phyloP scores from a whole-genome alignment of 2,329 filamentous ascomycete genomes.

The Colletotrichum sp. region DNA sequence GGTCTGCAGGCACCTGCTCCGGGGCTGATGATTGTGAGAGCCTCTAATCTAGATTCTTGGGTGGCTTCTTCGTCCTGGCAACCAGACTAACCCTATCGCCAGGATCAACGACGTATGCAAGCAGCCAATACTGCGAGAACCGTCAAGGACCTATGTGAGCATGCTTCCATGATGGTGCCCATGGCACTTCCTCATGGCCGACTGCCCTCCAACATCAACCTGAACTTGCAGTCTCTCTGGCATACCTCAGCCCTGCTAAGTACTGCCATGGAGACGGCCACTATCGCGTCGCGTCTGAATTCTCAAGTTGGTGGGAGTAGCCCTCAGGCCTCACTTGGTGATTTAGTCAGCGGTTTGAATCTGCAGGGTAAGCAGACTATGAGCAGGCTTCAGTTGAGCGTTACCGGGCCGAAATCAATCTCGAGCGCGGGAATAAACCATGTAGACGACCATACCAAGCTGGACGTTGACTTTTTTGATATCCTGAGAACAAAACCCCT shows the following conservation, averaged over 20 bases:
- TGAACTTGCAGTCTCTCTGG: constrained; percentile 76
- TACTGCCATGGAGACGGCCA: constrained; percentile 78
- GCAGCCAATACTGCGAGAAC: constrained; percentile 78
- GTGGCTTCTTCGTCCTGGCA: not conserved
- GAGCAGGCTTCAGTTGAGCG: constrained; percentile 73
- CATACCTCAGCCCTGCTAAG: constrained; percentile 78
- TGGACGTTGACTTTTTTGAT: constrained; percentile 35
- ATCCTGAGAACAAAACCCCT: constrained; percentile 10
- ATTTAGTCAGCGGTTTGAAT: constrained; percentile 72
- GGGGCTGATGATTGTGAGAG: not conserved
- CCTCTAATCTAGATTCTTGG: not conserved
- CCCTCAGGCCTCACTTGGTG: constrained; percentile 56
- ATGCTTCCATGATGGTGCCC: constrained; percentile 80
- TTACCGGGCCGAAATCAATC: constrained; percentile 40
- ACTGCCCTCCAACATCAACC: constrained; percentile 60
- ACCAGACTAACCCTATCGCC: constrained; percentile 29
- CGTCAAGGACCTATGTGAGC: constrained; percentile 69
- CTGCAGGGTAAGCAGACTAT: constrained; percentile 81
- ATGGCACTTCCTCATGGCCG: constrained; percentile 65
- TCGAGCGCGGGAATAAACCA: constrained; percentile 27
- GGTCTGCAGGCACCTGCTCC: constrained; percentile 69
- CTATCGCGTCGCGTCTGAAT: constrained; percentile 75
- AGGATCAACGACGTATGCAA: constrained; percentile 64
- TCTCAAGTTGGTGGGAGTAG: constrained; percentile 38
- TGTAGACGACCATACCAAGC: constrained; percentile 30